Evolutionary conservation across 1,284 basidiomycete genomes (phyloP).

Genomic region (Sporisorium exsertum): DNA sequence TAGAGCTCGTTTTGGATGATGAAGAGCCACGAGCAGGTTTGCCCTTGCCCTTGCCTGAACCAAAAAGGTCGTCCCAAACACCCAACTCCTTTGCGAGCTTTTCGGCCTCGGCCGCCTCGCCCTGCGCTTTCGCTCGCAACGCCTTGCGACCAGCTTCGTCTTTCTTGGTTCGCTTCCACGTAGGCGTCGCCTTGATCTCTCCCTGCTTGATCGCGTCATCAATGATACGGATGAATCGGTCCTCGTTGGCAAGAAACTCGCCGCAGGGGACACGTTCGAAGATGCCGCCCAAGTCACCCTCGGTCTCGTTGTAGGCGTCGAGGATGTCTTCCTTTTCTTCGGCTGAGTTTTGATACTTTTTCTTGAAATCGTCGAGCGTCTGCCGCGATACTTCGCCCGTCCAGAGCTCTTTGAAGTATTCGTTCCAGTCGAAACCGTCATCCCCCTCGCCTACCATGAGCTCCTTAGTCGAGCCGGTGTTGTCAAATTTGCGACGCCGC

Average conservation of each 20-base stretch:
- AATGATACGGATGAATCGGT: slow-evolving; percentile 56
- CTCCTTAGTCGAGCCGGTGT: slow-evolving; percentile 64
- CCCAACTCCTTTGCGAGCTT: slow-evolving; percentile 64
- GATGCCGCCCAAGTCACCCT: slow-evolving; percentile 57
- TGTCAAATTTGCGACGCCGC: slow-evolving; percentile 62
- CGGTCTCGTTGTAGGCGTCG: slow-evolving; percentile 54
- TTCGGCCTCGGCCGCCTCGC: slow-evolving; percentile 60
- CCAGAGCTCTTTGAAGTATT: slow-evolving; percentile 69
- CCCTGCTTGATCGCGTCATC: slow-evolving; percentile 49
- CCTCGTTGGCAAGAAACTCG: slow-evolving; percentile 59
- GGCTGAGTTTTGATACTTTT: slow-evolving; percentile 62
- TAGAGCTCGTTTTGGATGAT: slow-evolving; percentile 9
- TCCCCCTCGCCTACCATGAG: slow-evolving; percentile 61
- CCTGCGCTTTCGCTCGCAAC: slow-evolving; percentile 50
- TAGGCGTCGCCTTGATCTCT: slow-evolving; percentile 41
- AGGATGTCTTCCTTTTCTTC: slow-evolving; percentile 65
- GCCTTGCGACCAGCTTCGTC: slow-evolving; percentile 47
- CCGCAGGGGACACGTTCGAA: slow-evolving; percentile 64
- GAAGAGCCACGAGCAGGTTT: slow-evolving; percentile 29
- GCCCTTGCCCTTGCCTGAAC: slow-evolving; percentile 38
- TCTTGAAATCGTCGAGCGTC: slow-evolving; percentile 62
- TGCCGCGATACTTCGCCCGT: slow-evolving; percentile 63
- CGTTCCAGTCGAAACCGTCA: slow-evolving; percentile 67
- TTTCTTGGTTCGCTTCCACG: slow-evolving; percentile 41
- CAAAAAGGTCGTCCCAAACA: slow-evolving; percentile 67